Percentiles rank a stretch among this genome's conserved stretches.
These are phyloP conservation scores for Leccinellum luteum DNA, from an alignment of 768 basidiomycete species.

Conservation along the genomic window DNA sequence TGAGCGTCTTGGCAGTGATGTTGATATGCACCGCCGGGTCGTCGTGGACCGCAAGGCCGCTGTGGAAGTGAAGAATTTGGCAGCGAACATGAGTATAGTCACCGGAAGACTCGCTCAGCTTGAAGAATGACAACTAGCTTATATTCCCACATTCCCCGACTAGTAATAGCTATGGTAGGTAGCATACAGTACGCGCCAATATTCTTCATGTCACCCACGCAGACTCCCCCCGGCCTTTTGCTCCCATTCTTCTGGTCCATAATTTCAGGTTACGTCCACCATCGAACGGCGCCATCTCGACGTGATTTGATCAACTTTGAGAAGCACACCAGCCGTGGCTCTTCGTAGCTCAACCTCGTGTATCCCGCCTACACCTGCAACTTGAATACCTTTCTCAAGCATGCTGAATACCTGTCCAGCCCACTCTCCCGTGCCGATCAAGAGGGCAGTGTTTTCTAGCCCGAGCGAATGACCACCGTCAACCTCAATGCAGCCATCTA, in stretches of 20 bases:
- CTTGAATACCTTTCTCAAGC: slow-evolving; percentile 62
- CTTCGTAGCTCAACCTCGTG: slow-evolving; percentile 61
- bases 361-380: slow-evolving; percentile 63
- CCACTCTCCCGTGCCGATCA: slow-evolving; percentile 81
- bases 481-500: slow-evolving; percentile 72
- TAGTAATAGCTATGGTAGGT: too few species aligned
- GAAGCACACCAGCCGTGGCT: slow-evolving; percentile 74
- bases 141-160: neutral
- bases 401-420: slow-evolving; percentile 60
- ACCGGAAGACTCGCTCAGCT: neutral
- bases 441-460: slow-evolving; percentile 68
- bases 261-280: slow-evolving; percentile 36
- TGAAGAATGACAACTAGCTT: neutral
- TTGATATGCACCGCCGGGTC: slow-evolving; percentile 32
- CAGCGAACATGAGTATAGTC: slow-evolving; percentile 21
- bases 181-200: too few species aligned
- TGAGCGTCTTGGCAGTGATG: slow-evolving; percentile 51
- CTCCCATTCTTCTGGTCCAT: neutral
- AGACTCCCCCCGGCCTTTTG: neutral
- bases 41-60: slow-evolving; percentile 17
- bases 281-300: slow-evolving; percentile 68
- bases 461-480: slow-evolving; percentile 76
- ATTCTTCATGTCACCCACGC: too few species aligned
- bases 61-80: slow-evolving; percentile 12
- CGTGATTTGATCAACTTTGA: slow-evolving; percentile 74